Evolutionary conservation across 306 rosid species (phyloP).

Genomic region (Aeschynomene evenia): DNA sequence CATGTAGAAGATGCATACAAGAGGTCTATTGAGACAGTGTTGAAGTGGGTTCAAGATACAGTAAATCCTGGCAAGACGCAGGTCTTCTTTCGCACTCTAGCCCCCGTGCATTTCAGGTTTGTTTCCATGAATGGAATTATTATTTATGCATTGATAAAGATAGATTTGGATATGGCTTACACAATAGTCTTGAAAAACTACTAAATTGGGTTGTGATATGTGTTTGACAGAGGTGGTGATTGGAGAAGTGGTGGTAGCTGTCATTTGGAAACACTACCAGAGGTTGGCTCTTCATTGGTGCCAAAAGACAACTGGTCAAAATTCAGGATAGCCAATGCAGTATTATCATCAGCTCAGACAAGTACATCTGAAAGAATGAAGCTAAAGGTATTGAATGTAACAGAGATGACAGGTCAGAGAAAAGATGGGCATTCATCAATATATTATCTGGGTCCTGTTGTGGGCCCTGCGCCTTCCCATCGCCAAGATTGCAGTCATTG

Average conservation of each 20-base stretch:
- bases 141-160: too few species aligned
- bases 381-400: constrained; percentile 60
- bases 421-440: constrained; percentile 87
- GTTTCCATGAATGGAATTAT: constrained; percentile 7
- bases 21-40: constrained; percentile 63
- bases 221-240: constrained; percentile 73
- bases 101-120: constrained; percentile 92
- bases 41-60: constrained; percentile 56
- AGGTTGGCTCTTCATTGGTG: constrained; percentile 56
- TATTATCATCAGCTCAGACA: constrained; percentile 40
- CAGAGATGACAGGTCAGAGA: constrained; percentile 62
- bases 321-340: constrained; percentile 52
- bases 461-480: constrained; percentile 49
- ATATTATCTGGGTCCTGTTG: constrained; percentile 50
- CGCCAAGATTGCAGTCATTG: constrained; percentile 97
- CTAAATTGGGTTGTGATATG: constrained; percentile 23
- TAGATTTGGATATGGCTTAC: too few species aligned
- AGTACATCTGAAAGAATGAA: constrained; percentile 30
- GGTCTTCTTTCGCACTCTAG: constrained; percentile 72
- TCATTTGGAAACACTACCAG: constrained; percentile 79
- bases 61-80: constrained; percentile 55
- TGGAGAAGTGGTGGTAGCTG: constrained; percentile 88
- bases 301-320: constrained; percentile 59
- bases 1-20: constrained; percentile 63
- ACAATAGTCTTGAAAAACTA: background rate